Base-by-base conservation (phyloP, 768 basidiomycete genomes). In the Neoboletus magnificus region DNA sequence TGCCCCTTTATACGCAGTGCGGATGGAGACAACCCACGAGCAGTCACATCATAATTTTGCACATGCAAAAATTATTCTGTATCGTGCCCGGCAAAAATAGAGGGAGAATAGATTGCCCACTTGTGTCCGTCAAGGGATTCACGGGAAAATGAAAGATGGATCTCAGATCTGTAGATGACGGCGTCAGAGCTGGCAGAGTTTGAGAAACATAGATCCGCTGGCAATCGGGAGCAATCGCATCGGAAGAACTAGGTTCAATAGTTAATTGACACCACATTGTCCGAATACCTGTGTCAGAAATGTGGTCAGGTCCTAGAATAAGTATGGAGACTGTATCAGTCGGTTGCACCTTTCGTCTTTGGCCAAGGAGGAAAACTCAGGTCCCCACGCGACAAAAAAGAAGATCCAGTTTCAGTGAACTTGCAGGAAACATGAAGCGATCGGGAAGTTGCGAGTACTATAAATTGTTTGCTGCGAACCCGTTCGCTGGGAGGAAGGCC, bases 201-300 rank as follows among this genome's bases (percentile, higher is more conserved):
- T 62, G 66, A 72, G 63, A 69, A 56, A 69, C 61, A 67, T 60
- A 65, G 69, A 72, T 65, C 62, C 58, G 69, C 60, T 67, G 57
- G 52, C 61, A 60, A 52, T 55, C 55, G 62, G 59, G 41, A 41
- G 56, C 56, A 59, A 56, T 65, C 33, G 36, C 15, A 22, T 57
- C 66, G 66, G 66, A 47, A 55, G 64, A 59, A 66, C 47, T 50
- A 68, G 55, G 61, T 56, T 54, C 60, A 55, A 52, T 39, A 30
- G 36, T 35, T 23, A 52, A 52, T 42, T 57, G 54, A 32, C 25
- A 54, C 46, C 42, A 56, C 56, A 50, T 66, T 64, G 62, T 52
- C 53, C 50, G 22, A 39, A 18, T 12, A 11, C 9, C 43, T 35
- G 52, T 60, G 50, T 59, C 63, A 54, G 27, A 18, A 40, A 5